A percentile compares a stretch with the other conserved stretches of the same genome.
Conservation (phyloP, 805 yeast species). For the Lachancea sp. region DNA sequence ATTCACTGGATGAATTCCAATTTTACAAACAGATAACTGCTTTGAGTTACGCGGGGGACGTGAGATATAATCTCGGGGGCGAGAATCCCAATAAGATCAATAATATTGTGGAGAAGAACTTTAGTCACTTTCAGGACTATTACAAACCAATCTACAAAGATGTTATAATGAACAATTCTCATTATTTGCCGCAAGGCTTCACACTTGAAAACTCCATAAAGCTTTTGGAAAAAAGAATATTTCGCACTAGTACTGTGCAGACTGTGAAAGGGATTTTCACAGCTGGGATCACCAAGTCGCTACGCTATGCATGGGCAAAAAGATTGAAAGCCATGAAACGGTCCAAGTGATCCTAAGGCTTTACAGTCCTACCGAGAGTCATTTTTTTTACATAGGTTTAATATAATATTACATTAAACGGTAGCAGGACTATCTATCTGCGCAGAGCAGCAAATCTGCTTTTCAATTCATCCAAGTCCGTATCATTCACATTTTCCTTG, state of each 20-base stretch:
- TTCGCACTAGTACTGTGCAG: slow-evolving; percentile 66
- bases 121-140: slow-evolving; percentile 56
- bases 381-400: too few relatives aligned
- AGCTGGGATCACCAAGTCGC: slow-evolving; percentile 71
- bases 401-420: too few relatives aligned
- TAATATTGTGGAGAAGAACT: slow-evolving; percentile 80
- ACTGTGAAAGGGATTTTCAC: slow-evolving; percentile 77
- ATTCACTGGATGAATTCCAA: slow-evolving; percentile 49
- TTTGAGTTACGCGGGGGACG: slow-evolving; percentile 84
- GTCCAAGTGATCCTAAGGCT: neutral
- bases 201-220: slow-evolving; percentile 32
- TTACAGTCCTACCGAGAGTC: neutral
- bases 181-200: slow-evolving; percentile 36
- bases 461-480: slow-evolving; percentile 58
- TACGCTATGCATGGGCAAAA: slow-evolving; percentile 74
- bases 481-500: slow-evolving; percentile 21
- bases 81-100: slow-evolving; percentile 85
- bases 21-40: slow-evolving; percentile 73
- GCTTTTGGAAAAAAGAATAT: slow-evolving; percentile 49
- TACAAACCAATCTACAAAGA: slow-evolving; percentile 55
- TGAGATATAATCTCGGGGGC: slow-evolving; percentile 77
- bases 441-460: slow-evolving; percentile 77
- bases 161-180: slow-evolving; percentile 29
- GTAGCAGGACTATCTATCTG: slow-evolving; percentile 25
- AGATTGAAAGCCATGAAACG: slow-evolving; percentile 34